Percentiles rank a stretch among this genome's conserved stretches.
Conservation (phyloP, 2,329 filamentous ascomycete genomes). For the Thyridium curvatum region DNA sequence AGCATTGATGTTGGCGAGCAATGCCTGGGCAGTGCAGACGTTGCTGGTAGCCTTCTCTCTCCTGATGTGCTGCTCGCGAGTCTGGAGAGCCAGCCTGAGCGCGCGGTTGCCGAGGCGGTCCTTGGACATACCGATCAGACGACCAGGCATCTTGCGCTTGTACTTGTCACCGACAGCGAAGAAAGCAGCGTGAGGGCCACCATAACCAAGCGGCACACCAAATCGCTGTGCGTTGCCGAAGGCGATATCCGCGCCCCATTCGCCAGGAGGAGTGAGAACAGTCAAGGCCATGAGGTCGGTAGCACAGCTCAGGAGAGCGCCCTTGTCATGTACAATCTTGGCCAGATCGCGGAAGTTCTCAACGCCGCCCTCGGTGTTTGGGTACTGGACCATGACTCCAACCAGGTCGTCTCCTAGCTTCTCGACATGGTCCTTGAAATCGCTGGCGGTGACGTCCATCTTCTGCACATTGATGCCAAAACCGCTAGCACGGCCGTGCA, state of each 20-base stretch:
- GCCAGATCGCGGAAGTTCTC: constrained; percentile 69
- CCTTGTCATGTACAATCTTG: constrained; percentile 69
- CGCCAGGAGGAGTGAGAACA: constrained; percentile 79
- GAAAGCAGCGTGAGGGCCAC: constrained; percentile 94
- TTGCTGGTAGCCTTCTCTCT: constrained; percentile 97
- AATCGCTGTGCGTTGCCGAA: constrained; percentile 91
- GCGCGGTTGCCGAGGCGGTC: constrained; percentile 79
- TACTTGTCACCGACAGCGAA: constrained; percentile 87
- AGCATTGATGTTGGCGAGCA: constrained; percentile 92
- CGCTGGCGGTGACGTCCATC: constrained; percentile 62
- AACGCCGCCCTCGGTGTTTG: constrained; percentile 78
- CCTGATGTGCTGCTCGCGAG: constrained; percentile 91
- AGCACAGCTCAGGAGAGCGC: constrained; percentile 76
- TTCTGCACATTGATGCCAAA: constrained; percentile 78
- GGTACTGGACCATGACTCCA: constrained; percentile 91
- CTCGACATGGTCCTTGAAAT: constrained; percentile 57
- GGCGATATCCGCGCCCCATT: constrained; percentile 92
- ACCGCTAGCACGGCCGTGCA: constrained; percentile 81
- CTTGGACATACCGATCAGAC: constrained; percentile 85
- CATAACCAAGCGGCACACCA: constrained; percentile 85
- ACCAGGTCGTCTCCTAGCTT: constrained; percentile 75
- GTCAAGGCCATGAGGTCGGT: constrained; percentile 88
- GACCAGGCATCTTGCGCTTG: constrained; percentile 91
- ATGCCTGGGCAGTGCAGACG: constrained; percentile 90
- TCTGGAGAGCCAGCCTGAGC: constrained; percentile 80